A percentile compares a stretch with the other conserved stretches of the same genome.
These are phyloP conservation scores for Leersia perrieri DNA, from an alignment of 176 grass and related monocot species.

Conservation along the genomic window DNA sequence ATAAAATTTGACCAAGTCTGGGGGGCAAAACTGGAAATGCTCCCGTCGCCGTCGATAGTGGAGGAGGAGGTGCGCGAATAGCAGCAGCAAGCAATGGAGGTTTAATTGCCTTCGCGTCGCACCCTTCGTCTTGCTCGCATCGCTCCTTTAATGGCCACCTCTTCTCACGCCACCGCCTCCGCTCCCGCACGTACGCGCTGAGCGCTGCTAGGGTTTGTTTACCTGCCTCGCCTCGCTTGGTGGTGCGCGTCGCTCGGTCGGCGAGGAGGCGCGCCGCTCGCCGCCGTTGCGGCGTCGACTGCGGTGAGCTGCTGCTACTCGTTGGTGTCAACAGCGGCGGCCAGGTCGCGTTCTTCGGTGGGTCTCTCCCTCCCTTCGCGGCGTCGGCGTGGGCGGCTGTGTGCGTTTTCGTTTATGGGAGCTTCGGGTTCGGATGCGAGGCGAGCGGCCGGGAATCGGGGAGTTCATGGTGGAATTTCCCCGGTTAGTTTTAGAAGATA, in stretches of 20 bases:
- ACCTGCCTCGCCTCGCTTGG: neutral
- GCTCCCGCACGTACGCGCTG: conserved; percentile 18
- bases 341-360: conserved; percentile 13
- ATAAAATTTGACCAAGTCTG: neutral
- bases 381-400: neutral
- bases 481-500: neutral
- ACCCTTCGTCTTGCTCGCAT: too few species aligned
- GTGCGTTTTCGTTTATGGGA: neutral
- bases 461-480: neutral
- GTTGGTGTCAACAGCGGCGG: neutral
- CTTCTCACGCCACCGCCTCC: conserved; percentile 7
- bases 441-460: neutral
- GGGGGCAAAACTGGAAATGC: neutral
- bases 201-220: conserved; percentile 22
- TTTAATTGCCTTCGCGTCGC: conserved; percentile 33
- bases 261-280: neutral
- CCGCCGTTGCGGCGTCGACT: neutral
- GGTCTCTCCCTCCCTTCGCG: neutral
- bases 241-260: neutral
- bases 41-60: conserved; percentile 21
- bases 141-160: conserved; percentile 55
- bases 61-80: conserved; percentile 11
- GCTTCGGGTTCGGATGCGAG: neutral
- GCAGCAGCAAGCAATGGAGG: conserved; percentile 46
- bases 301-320: neutral